phyloP scores from a whole-genome alignment of 2,329 filamentous ascomycete species.

The Corinectria fuckeliana region DNA sequence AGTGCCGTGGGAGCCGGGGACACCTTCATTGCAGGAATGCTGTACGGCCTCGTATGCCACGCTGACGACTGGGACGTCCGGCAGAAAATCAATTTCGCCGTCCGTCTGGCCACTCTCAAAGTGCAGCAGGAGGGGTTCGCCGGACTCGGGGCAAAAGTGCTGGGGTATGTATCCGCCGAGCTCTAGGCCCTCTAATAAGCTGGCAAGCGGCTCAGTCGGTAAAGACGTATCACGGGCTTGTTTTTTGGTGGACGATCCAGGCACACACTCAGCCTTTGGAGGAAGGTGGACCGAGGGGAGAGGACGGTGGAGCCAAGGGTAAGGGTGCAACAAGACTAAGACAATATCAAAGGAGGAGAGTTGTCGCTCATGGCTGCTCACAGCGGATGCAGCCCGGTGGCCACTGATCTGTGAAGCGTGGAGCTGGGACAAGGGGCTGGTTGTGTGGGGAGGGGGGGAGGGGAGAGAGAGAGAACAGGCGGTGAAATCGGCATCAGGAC shows the following conservation, averaged over 20 bases:
- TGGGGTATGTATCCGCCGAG: slow-evolving; percentile 25
- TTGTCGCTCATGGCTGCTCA: slow-evolving; percentile 25
- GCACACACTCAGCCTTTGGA: slow-evolving; percentile 22
- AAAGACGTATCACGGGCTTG: slow-evolving; percentile 23
- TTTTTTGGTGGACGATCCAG: slow-evolving; percentile 29
- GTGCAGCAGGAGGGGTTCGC: slow-evolving; percentile 71
- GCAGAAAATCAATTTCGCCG: slow-evolving; percentile 65
- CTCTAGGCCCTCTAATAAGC: slow-evolving; percentile 12
- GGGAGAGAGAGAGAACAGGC: slow-evolving; percentile 33
- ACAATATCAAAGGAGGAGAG: slow-evolving; percentile 17
- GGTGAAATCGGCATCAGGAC: slow-evolving; percentile 34
- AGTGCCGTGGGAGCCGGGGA: slow-evolving; percentile 78
- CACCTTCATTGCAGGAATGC: slow-evolving; percentile 75
- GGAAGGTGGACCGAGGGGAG: slow-evolving; percentile 26
- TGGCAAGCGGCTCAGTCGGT: slow-evolving; percentile 23
- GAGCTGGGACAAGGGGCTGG: slow-evolving; percentile 26
- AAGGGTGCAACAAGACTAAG: slow-evolving; percentile 21
- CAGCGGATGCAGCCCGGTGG: slow-evolving; percentile 24
- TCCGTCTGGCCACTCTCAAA: slow-evolving; percentile 71
- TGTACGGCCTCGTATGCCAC: slow-evolving; percentile 65
- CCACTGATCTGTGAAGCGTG: slow-evolving; percentile 31
- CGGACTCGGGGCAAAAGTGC: slow-evolving; percentile 50
- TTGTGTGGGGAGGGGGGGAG: slow-evolving; percentile 27
- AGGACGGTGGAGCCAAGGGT: slow-evolving; percentile 20
- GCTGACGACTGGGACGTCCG: slow-evolving; percentile 54